Base-by-base conservation (phyloP, 2,329 filamentous ascomycete genomes). In the Annulohypoxylon truncatum region DNA sequence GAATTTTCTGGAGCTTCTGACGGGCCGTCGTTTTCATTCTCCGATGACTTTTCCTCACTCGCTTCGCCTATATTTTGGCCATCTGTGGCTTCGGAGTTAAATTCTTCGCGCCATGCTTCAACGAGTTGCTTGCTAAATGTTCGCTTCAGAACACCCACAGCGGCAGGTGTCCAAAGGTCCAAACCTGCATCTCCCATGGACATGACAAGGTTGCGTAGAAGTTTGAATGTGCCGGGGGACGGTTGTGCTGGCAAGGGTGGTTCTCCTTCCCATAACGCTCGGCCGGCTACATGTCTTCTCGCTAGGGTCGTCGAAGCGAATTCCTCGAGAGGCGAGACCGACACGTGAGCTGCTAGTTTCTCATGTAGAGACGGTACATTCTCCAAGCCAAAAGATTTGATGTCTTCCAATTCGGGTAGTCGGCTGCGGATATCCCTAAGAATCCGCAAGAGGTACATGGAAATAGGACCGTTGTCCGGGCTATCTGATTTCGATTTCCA, bases 151-250 rank as follows among this genome's bases (percentile, higher is more conserved):
- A 82, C 81, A 0, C 73, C 72, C 1, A 94, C 86, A 0, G 92
- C 91, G 1, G 83, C 82, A 2, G 87, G 84, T 56, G 90, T 94
- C 94, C 94, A 98, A 2, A 97, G 78, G 76, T 97, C 95, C 47
- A 87, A 82, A 0, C 94, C 94, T 2, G 86, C 82, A 10, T 84
- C 81, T 2, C 85, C 85, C 93, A 97, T 96, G 4, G 84, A 82
- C 48, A 81, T 80, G 3, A 87, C 86, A 26, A 97, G 75, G 46
- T 83, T 83, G 22, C 88, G 87, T 51, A 97, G 74, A 58, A 96
- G 89, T 64, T 85, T 87, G 75, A 97, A 97, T 0, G 89, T 82
- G 18, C 85, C 84, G 0, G 92, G 89, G 0, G 93, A 95, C 0
- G 93, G 93, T 73, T 96, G 92, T 4, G 89, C 84, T 0, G 95